A percentile compares a stretch with the other conserved stretches of the same genome.
phyloP scores from a whole-genome alignment of 2,329 filamentous ascomycete genomes.

The Aspergillus floridensis region DNA sequence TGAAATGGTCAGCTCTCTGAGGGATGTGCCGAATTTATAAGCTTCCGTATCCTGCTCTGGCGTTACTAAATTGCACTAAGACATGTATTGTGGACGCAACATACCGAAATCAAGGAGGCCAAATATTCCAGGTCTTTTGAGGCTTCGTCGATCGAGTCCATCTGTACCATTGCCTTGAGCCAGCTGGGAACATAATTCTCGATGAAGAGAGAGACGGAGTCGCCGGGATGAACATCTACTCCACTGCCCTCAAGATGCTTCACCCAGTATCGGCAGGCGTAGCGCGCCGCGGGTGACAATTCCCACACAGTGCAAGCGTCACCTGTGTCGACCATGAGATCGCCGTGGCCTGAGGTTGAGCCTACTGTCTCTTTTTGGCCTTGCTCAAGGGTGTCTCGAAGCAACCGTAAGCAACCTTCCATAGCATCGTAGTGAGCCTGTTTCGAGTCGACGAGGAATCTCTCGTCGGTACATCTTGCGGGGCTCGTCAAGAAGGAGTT shows the following conservation, averaged over 20 bases:
- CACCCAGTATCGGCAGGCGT: neutral
- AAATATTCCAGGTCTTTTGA: neutral
- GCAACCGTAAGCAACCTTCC: neutral
- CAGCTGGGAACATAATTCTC: neutral
- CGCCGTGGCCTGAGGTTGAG: neutral
- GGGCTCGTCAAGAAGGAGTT: neutral
- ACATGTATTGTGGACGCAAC: neutral
- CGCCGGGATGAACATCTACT: neutral
- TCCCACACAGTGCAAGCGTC: neutral
- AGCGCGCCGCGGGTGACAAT: neutral
- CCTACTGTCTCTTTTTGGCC: neutral
- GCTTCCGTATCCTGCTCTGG: neutral
- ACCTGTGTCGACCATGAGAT: neutral
- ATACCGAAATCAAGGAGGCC: neutral
- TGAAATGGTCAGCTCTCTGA: neutral
- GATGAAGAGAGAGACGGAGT: neutral
- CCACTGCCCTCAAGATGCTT: neutral
- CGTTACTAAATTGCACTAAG: neutral
- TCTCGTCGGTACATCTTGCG: neutral
- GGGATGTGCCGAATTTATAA: neutral
- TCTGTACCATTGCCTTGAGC: neutral
- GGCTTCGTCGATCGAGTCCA: neutral
- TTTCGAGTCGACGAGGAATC: neutral
- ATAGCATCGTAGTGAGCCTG: neutral
- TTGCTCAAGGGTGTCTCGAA: neutral